Evolutionary conservation across 768 basidiomycete genomes (phyloP).

Genomic region (Trametes coccinea): DNA sequence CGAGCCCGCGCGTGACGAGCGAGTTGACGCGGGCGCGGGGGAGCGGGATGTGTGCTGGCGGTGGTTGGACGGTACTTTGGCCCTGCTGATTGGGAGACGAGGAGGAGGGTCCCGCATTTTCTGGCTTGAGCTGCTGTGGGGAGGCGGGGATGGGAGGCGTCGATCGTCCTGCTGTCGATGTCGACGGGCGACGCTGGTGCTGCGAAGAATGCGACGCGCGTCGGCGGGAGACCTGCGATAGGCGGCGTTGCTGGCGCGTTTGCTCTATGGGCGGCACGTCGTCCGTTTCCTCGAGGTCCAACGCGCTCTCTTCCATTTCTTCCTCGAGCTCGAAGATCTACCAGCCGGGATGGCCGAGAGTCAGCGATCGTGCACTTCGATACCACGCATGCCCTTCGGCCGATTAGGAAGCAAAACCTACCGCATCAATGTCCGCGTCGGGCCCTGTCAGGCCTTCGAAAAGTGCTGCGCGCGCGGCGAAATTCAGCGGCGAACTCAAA

Average conservation of each 20-base stretch:
- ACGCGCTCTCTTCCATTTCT: slow-evolving; percentile 57
- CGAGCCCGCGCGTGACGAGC: slow-evolving; percentile 40
- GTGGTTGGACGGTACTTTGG: background rate
- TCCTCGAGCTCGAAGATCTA: slow-evolving; percentile 83
- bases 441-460: slow-evolving; percentile 80
- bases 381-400: too few relatives aligned
- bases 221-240: slow-evolving; percentile 29
- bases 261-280: slow-evolving; percentile 28
- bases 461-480: slow-evolving; percentile 48
- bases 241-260: slow-evolving; percentile 30
- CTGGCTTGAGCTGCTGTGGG: background rate
- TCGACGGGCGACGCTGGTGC: slow-evolving; percentile 3
- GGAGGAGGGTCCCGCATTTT: background rate
- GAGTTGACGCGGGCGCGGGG: slow-evolving; percentile 47
- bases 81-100: slow-evolving; percentile 1
- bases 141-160: slow-evolving; percentile 7
- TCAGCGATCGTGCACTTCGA: background rate
- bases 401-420: slow-evolving; percentile 35
- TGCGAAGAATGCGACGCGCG: slow-evolving; percentile 12
- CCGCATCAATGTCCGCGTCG: slow-evolving; percentile 72
- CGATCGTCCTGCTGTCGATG: slow-evolving; percentile 4
- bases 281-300: slow-evolving; percentile 48
- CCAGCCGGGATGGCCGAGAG: too few relatives aligned
- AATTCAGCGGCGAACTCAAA: background rate
- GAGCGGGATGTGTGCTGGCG: slow-evolving; percentile 14